Percentiles rank a stretch among this genome's conserved stretches.
Evolutionary conservation across 768 basidiomycete genomes (phyloP).

Genomic region (Tylopilus intermedius): DNA sequence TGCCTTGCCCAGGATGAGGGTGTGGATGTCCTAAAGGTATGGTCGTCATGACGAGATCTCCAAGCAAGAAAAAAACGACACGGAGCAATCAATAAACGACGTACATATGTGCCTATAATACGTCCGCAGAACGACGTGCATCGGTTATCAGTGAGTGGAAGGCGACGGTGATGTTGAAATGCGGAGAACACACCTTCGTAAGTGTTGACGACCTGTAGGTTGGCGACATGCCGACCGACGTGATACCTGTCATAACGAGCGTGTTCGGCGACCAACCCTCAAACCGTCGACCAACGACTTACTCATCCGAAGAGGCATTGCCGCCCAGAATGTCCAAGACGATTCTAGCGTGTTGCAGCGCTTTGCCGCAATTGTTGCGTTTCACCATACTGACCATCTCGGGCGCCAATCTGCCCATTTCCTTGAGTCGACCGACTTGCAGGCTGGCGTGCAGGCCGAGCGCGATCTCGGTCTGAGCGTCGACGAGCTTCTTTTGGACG

Average conservation of each 20-base stretch:
- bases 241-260: conserved; percentile 57
- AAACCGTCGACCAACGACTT: conserved; percentile 20
- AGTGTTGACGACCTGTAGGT: conserved; percentile 93
- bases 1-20: conserved; percentile 91
- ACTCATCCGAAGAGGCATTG: conserved; percentile 93
- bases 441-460: conserved; percentile 72
- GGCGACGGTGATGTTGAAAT: not conserved
- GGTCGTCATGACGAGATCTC: conserved; percentile 3
- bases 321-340: conserved; percentile 91
- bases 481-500: conserved; percentile 95
- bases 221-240: conserved; percentile 90
- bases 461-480: conserved; percentile 83
- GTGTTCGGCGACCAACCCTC: not conserved
- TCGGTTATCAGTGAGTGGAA: not conserved
- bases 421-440: conserved; percentile 86
- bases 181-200: conserved; percentile 65
- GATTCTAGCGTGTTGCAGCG: conserved; percentile 72
- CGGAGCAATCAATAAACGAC: conserved; percentile 17
- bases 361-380: conserved; percentile 94
- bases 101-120: conserved; percentile 52
- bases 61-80: not conserved
- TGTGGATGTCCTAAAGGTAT: conserved; percentile 68
- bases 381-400: conserved; percentile 97
- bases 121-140: not conserved
- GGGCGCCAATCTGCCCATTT: conserved; percentile 62